Evolutionary conservation across 257 asterid genomes (phyloP), one percentile per base, ranked within the genome.

Genomic region (Perilla frutescens): DNA sequence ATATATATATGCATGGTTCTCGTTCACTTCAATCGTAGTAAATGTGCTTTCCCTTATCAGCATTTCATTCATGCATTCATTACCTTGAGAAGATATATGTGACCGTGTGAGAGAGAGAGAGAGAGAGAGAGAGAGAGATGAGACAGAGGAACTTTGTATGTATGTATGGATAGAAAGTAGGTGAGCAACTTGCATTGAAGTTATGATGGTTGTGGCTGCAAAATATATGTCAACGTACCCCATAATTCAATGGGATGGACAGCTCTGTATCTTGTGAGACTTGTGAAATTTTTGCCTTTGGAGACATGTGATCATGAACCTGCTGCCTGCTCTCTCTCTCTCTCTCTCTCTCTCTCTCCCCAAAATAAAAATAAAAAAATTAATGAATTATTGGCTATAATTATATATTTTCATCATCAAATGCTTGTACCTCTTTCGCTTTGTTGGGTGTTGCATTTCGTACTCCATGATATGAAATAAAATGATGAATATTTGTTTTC

Each of bases 181-280:
- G 74, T 70, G 55, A 20, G 73, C 72, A 71, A 76, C 20, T 39
- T 77, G 75, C 62, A 77, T 8, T 47, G 62, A 66, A 59, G 50
- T 1, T 15, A 26, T 48, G 36, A 55, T 31, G 53, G 65, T 43
- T 68, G 76, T 67, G 82, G 76, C 39, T 60, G 80, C 67, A 74
- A 62, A 48, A n/a, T n/a, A 65, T 58, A 66, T 73, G 81, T 82
- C 84, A 82, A n/a, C n/a, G n/a, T n/a, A 76, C 84, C 76, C 76
- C 68, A 43, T 70, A 55, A 64, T 71, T 72, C 58, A 80, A 62
- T 48, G 71, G 61, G 39, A 60, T 68, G 66, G 77, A 76, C 80
- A 76, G 71, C 71, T 68, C 57, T 34, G 15, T 59, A 59, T 59
- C 56, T 59, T 51, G 36, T 36, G 76, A 79, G 31, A 70, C 87